Evolutionary conservation across 805 yeast genomes (phyloP), one percentile per base, ranked within the genome.

Genomic region (Scheffersomyces spartinae): DNA sequence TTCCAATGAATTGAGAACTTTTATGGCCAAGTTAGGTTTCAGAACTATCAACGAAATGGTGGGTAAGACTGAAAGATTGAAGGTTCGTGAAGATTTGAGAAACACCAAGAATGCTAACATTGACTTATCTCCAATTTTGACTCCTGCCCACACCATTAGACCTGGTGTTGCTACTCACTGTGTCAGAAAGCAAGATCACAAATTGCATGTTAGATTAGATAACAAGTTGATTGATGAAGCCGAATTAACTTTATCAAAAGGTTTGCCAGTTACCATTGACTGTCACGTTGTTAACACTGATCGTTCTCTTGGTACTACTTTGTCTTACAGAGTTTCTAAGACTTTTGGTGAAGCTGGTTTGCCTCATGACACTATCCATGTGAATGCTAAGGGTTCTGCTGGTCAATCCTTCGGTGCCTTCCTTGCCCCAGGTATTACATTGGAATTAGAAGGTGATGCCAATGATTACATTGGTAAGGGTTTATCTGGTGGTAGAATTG

Each of bases 361-460:
- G 45, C 98, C 98, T 12, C 88, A 83, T 43, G 96, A 91, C 55
- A 91, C 97, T 10, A 79, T 88, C 38, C 96, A 86, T 41, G 96
- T 86, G 21, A 80, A 86, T 48, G 71, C 82, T 30, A 68, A 65
- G 46, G 98, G 98, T 37, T 78, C 86, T 30, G 98, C 98, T 15
- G 98, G 98, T 45, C 98, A 88, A 62, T 85, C 96, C 3, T 88
- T 91, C 48, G 98, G 98, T 62, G 98, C 97, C 2, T 88, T 83
- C 66, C 68, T 91, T 43, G 94, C 97, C 25, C 77, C 94, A 5
- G 98, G 98, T 64, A 76, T 88, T 35, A 91, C 97, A 7, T 72
- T 88, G 46, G 94, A 83, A 52, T 66, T 88, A 38, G 94, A 84
- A 61, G 98, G 98, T 64, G 98, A 88, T 56, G 83, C 95, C 40